Evolutionary conservation across 2,329 filamentous ascomycete genomes (phyloP), one percentile per base, ranked within the genome.

Genomic region (Phoma sp.): DNA sequence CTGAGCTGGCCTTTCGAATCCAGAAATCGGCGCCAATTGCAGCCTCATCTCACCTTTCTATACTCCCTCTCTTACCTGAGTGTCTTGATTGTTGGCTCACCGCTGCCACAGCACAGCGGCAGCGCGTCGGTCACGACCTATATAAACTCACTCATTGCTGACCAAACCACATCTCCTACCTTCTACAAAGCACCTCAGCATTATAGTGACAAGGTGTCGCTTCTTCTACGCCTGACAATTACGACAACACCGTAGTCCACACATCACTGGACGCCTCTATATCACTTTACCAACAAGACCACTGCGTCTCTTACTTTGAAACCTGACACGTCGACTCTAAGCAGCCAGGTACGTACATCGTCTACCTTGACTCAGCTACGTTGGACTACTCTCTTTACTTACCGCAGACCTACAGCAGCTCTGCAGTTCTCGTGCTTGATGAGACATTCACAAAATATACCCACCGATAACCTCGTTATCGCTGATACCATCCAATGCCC

Each of bases 251-350:
- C 1, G 8, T 32, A 36, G 22, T 15, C n/a, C 9, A 22, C 22
- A 4, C 9, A 2, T 41, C 46, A 8, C 6, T 35, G 3, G 6
- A 17, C 2, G n/a, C 15, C 32, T 17, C 32, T 35, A n/a, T 15
- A 4, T 35, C n/a, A 27, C 6, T 17, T 12, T 2, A 35, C 2
- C 4, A 2, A 21, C 13, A 17, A 12, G 8, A 9, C 10, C 3
- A 27, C 12, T 36, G 4, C 27, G 3, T 46, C 43, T 52, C 36
- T 52, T 43, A 52, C 49, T 41, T 52, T 27, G 29, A 46, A 2
- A 7, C 1, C 17, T 8, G 29, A 9, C 15, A 41, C 6, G 1
- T 33, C 9, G 24, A n/a, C n/a, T 35, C n/a, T 12, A 52, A 43
- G 43, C 49, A 52, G 22, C 43, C 12, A n/a, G 27, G 36, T 31